Base-by-base conservation (phyloP, 129 eudicot genomes). In the Pittosporum tobira region DNA sequence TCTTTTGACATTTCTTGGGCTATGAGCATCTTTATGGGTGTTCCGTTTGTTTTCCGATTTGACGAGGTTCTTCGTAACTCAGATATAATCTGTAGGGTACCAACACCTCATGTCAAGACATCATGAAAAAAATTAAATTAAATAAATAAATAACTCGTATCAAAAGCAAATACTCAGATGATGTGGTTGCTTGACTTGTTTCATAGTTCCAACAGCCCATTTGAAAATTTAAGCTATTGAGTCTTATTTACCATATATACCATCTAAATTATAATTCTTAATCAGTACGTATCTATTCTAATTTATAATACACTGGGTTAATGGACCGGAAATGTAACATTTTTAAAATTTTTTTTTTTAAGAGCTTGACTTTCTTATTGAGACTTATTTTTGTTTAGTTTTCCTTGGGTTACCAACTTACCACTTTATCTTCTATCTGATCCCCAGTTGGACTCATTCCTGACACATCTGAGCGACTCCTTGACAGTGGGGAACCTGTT, bases 1-100 rank as follows among this genome's bases (percentile, higher is more conserved):
- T 93, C 99, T 72, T 79, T 84, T 3, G 83, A 84, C 99, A 93
- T 93, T 65, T 93, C 99, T 63, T 87, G 84, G 22, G 84, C 99
- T 34, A 93, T 81, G 48, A 93, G 94, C 88, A 71, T 81, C 79
- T 93, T 93, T 68, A 93, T 83, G 9, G 94, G 94, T 7, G 85
- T 93, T 57, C 72, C 87, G 24, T 71, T 64, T 22, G 73, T 64
- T 68, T 66, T 93, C 59, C 70, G 73, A 63, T 66, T 77, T 45
- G 82, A 71, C 20, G 71, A 56, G 44, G 75, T 63, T 67, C 78
- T 75, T 25, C 73, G 62, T 11, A 68, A 37, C 57, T 81, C 86
- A 15, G 96, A 73, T 49, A 77, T 79, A 31, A 79, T 73, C 99
- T 87, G 86, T 75, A 73, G 19, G n/a, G 62, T 7, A 56, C 46